phyloP scores from a whole-genome alignment of 139 green algal species.

The Haematococcus sp. region DNA sequence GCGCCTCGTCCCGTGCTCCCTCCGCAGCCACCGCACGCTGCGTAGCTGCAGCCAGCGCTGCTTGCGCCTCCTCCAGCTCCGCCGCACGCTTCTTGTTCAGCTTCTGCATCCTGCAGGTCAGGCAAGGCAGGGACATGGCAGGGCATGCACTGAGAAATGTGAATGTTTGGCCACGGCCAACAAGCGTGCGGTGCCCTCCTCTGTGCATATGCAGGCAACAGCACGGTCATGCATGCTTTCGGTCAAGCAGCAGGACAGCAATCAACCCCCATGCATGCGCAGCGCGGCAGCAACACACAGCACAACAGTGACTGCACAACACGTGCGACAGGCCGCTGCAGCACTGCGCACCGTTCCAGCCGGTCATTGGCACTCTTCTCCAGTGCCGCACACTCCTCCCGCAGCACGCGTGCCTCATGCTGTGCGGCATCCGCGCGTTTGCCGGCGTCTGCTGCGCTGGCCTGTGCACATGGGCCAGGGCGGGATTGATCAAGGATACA shows the following conservation, averaged over 20 bases:
- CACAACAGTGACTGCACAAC: background rate
- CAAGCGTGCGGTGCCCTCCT: no score
- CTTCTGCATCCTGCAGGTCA: constrained; percentile 20
- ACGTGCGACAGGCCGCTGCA: background rate
- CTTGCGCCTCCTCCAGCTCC: constrained; percentile 21
- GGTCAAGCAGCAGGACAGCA: no score
- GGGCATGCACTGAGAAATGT: no score
- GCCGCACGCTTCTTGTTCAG: constrained; percentile 31
- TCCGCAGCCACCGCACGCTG: background rate
- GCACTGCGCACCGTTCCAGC: background rate
- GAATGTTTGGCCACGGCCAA: no score
- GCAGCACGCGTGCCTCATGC: constrained; percentile 13
- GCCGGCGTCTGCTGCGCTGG: no score
- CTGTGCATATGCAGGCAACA: no score
- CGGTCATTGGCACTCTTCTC: constrained; percentile 1
- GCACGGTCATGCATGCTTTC: no score
- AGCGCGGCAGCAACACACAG: background rate
- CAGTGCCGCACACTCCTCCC: constrained; percentile 17
- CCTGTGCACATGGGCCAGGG: no score
- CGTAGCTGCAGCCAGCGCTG: constrained; percentile 1
- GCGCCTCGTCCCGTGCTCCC: no score
- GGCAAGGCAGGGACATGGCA: background rate
- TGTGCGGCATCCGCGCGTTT: constrained; percentile 9
- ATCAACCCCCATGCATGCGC: no score
- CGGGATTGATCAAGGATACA: no score